phyloP scores from a whole-genome alignment of 148 eudicot species.

The Arctostaphylos glauca region DNA sequence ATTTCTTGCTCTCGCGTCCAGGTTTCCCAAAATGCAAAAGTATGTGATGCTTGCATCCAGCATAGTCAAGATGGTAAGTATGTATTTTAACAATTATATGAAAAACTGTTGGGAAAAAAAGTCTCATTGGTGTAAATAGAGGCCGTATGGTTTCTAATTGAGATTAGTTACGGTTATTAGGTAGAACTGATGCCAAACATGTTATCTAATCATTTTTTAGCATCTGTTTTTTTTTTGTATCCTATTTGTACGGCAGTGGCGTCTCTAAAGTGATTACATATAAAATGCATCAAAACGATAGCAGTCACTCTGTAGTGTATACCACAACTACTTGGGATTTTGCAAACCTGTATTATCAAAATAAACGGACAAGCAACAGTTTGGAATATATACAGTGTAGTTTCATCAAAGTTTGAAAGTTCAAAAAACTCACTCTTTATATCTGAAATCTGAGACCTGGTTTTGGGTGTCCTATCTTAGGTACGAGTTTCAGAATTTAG shows the following conservation, averaged over 20 bases:
- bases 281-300: background rate
- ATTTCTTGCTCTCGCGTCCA: slow-evolving; percentile 49
- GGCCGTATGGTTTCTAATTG: background rate
- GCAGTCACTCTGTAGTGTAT: background rate
- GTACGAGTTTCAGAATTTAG: background rate
- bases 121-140: background rate
- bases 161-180: background rate
- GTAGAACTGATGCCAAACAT: background rate
- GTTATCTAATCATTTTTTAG: background rate
- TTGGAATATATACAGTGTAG: background rate
- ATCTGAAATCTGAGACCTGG: background rate
- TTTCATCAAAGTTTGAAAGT: background rate
- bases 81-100: background rate
- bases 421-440: background rate
- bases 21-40: slow-evolving; percentile 43
- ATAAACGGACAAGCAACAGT: background rate
- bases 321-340: background rate
- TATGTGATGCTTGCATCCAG: slow-evolving; percentile 26
- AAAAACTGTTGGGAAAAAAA: background rate
- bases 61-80: slow-evolving; percentile 55
- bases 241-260: background rate
- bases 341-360: background rate
- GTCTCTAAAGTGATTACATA: background rate
- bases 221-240: background rate
- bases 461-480: background rate